Evolutionary conservation across 2,329 filamentous ascomycete species (phyloP).

Genomic region (Colletotrichum sp.): DNA sequence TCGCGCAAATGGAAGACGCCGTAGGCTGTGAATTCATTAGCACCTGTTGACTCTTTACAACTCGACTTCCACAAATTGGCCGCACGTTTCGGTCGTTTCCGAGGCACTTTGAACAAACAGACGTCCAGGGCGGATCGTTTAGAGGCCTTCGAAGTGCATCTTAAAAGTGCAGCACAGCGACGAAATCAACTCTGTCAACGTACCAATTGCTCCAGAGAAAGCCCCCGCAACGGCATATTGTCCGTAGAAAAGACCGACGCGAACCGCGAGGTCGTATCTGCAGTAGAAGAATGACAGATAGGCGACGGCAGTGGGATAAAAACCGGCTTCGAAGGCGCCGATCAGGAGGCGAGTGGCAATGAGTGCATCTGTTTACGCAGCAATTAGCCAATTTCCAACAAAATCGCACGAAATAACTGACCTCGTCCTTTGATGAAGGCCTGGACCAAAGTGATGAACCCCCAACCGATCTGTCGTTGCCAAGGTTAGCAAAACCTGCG

Average conservation of each 20-base stretch:
- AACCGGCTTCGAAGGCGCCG: slow-evolving; percentile 48
- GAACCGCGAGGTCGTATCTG: slow-evolving; percentile 59
- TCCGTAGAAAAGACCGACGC: slow-evolving; percentile 61
- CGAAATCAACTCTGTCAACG: neutral
- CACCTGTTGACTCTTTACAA: neutral
- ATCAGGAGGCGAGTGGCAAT: slow-evolving; percentile 26
- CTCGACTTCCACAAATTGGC: neutral
- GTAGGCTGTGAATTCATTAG: slow-evolving; percentile 30
- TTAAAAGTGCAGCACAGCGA: neutral
- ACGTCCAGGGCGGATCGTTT: neutral
- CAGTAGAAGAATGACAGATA: slow-evolving; percentile 65
- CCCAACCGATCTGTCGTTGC: slow-evolving; percentile 37
- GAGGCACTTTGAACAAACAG: neutral
- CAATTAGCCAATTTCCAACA: neutral
- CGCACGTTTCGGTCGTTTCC: neutral
- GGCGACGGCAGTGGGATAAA: slow-evolving; percentile 63
- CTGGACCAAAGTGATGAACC: slow-evolving; percentile 29
- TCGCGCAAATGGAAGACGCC: slow-evolving; percentile 42
- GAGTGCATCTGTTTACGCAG: slow-evolving; percentile 20
- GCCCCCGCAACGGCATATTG: slow-evolving; percentile 61
- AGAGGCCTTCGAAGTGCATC: neutral
- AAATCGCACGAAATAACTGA: slow-evolving; percentile 12
- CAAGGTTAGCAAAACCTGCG: slow-evolving; percentile 42
- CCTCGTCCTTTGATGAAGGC: slow-evolving; percentile 32
- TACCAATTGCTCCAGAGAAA: slow-evolving; percentile 55